These are phyloP conservation scores for Tylopilus sp. DNA, from an alignment of 768 basidiomycete species.

Conservation along the genomic window DNA sequence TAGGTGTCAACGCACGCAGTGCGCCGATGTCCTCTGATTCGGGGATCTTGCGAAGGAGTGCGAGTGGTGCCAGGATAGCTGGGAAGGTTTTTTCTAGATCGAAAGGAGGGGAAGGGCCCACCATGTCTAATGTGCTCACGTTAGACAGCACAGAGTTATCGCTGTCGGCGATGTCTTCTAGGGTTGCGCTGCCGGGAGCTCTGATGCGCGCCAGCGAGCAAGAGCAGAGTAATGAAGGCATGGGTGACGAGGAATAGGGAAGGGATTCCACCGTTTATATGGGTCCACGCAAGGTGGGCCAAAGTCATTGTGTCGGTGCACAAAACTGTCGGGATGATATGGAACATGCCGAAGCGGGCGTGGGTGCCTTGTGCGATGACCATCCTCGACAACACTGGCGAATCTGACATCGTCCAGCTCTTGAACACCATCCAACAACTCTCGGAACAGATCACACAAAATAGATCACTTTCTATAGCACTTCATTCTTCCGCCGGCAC, in stretches of 20 bases:
- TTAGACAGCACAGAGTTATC: conserved; percentile 26
- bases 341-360: conserved; percentile 3
- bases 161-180: conserved; percentile 25
- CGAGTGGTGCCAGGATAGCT: conserved; percentile 31
- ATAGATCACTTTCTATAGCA: conserved; percentile 65
- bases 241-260: not conserved
- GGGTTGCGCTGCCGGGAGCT: not conserved
- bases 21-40: conserved; percentile 25
- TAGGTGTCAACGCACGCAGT: conserved; percentile 25
- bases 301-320: conserved; percentile 1
- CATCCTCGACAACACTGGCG: conserved; percentile 49
- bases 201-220: conserved; percentile 12
- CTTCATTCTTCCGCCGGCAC: conserved; percentile 71
- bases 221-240: conserved; percentile 8
- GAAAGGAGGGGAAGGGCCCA: conserved; percentile 17
- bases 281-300: not conserved
- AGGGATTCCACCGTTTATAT: conserved; percentile 1
- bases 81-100: conserved; percentile 35
- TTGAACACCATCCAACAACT: conserved; percentile 74
- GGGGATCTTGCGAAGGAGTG: conserved; percentile 24
- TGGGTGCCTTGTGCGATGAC: conserved; percentile 38
- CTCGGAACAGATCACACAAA: conserved; percentile 78
- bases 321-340: not conserved
- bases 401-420: conserved; percentile 60
- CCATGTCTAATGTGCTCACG: conserved; percentile 8